These are phyloP conservation scores for Pythium coloratum DNA, from an alignment of 352 stramenopile species.

Conservation along the genomic window DNA sequence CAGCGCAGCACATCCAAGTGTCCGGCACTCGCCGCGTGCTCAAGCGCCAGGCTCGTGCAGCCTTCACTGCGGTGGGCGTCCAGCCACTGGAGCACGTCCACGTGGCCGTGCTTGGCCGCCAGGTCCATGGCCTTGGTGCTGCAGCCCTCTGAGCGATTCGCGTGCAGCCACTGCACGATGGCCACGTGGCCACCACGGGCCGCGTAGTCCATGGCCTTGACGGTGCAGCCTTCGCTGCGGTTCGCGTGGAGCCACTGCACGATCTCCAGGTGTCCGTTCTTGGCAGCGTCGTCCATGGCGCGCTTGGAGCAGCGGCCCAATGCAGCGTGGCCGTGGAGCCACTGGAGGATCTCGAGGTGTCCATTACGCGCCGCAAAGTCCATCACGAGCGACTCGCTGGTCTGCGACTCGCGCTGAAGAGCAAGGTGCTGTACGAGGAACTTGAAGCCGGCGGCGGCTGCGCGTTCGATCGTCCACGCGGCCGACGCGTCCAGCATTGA, in stretches of 20 bases:
- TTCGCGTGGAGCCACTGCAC: constrained; percentile 72
- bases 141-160: constrained; percentile 50
- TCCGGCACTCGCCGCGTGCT: constrained; percentile 28
- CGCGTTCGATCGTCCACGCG: constrained; percentile 62
- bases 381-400: constrained; percentile 57
- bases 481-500: constrained; percentile 56
- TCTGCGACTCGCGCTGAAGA: constrained; percentile 22
- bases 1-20: constrained; percentile 32
- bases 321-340: constrained; percentile 45
- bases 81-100: constrained; percentile 50
- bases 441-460: constrained; percentile 57
- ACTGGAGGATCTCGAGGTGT: constrained; percentile 74
- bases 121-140: constrained; percentile 53
- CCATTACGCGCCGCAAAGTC: constrained; percentile 70
- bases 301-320: constrained; percentile 44
- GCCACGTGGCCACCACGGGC: constrained; percentile 49
- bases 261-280: constrained; percentile 58
- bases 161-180: constrained; percentile 60
- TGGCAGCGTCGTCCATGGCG: constrained; percentile 65
- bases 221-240: constrained; percentile 64
- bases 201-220: constrained; percentile 67
- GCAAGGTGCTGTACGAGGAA: constrained; percentile 72
- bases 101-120: constrained; percentile 54
- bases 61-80: constrained; percentile 32
- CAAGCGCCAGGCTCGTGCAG: constrained; percentile 30